Evolutionary conservation across 2,329 filamentous ascomycete genomes (phyloP).

Genomic region (Metarhizium anisopliae): DNA sequence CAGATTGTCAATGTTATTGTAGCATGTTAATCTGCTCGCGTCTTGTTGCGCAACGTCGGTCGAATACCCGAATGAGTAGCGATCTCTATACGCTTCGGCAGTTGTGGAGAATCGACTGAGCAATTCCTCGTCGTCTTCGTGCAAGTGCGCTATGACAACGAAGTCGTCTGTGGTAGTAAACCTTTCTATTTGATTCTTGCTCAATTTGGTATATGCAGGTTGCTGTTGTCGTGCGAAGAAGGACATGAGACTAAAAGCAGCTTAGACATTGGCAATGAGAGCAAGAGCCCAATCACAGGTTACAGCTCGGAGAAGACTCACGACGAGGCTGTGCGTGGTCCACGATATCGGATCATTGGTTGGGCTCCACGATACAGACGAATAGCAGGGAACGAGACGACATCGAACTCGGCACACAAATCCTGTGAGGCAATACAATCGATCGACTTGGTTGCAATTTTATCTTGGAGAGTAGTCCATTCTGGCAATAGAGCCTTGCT

Average conservation of each 20-base stretch:
- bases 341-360: conserved; percentile 27
- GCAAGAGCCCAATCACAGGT: too few species aligned
- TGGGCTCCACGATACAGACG: too few species aligned
- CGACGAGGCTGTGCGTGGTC: conserved; percentile 29
- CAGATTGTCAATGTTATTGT: too few species aligned
- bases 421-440: too few species aligned
- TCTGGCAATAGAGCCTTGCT: too few species aligned
- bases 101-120: conserved; percentile 20
- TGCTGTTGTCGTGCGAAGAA: conserved; percentile 14
- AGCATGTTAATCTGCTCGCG: too few species aligned
- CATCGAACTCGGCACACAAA: too few species aligned
- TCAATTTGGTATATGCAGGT: conserved; percentile 13
- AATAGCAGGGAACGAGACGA: background rate
- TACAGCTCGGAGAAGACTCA: conserved; percentile 10
- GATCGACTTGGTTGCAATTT: too few species aligned
- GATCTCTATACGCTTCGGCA: conserved; percentile 28
- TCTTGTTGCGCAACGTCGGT: too few species aligned
- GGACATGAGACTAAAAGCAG: conserved; percentile 10
- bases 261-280: conserved; percentile 13
- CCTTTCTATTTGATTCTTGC: conserved; percentile 2
- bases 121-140: conserved; percentile 12
- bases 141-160: conserved; percentile 28
- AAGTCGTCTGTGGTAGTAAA: conserved; percentile 30
- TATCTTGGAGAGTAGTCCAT: too few species aligned
- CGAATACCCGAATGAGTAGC: conserved; percentile 31